Conservation (phyloP, 1,284 basidiomycete genomes). For the Hymenochaete sp. region DNA sequence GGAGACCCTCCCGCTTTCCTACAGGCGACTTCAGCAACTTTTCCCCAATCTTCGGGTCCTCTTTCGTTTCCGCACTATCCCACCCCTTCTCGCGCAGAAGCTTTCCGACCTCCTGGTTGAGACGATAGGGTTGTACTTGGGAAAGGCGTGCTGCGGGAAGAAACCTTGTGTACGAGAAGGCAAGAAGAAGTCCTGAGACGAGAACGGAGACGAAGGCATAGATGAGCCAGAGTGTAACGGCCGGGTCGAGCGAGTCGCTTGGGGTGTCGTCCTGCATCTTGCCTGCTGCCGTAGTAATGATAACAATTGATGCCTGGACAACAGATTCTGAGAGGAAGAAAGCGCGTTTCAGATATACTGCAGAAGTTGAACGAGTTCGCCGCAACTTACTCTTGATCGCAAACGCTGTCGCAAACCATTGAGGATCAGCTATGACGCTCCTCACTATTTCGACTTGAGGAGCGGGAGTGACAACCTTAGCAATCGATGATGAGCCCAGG, state of each 20-base stretch:
- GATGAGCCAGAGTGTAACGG: constrained; percentile 36
- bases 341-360: background rate
- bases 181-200: constrained; percentile 31
- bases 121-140: constrained; percentile 29
- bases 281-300: constrained; percentile 37
- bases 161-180: constrained; percentile 25
- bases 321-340: constrained; percentile 27
- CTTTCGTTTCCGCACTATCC: constrained; percentile 1
- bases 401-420: constrained; percentile 38
- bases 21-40: constrained; percentile 29
- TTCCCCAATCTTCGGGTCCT: constrained; percentile 23
- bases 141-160: constrained; percentile 36
- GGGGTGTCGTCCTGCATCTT: constrained; percentile 34
- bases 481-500: constrained; percentile 4
- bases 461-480: constrained; percentile 34
- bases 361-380: background rate
- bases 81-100: constrained; percentile 25
- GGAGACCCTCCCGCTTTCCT: constrained; percentile 17
- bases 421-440: constrained; percentile 34
- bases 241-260: constrained; percentile 32
- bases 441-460: constrained; percentile 40
- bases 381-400: constrained; percentile 32
- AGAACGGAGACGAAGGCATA: constrained; percentile 34
- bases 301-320: constrained; percentile 37
- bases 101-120: constrained; percentile 28